A percentile compares a stretch with the other conserved stretches of the same genome.
phyloP scores from a whole-genome alignment of 2,329 filamentous ascomycete species.

The Hypoxylon sp. region DNA sequence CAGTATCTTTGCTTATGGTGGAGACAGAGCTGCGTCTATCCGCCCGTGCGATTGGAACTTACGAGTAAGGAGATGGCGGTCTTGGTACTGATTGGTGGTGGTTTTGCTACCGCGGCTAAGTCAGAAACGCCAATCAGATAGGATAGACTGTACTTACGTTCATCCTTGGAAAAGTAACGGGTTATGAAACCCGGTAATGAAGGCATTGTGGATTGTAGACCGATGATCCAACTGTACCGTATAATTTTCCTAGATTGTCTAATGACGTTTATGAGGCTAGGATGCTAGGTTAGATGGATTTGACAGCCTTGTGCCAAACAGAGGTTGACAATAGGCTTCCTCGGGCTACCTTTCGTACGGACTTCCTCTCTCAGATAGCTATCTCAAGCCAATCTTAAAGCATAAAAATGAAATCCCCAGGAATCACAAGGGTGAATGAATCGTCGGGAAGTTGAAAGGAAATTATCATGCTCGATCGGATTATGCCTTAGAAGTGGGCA shows the following conservation, averaged over 20 bases:
- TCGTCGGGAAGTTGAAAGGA: constrained; percentile 39
- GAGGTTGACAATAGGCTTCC: constrained; percentile 14
- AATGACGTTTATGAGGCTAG: constrained; percentile 23
- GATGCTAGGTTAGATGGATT: constrained; percentile 18
- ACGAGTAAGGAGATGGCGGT: constrained; percentile 58
- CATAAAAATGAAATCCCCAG: constrained; percentile 32
- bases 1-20: constrained; percentile 16
- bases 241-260: constrained; percentile 14
- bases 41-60: constrained; percentile 42
- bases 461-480: constrained; percentile 45
- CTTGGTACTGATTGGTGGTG: constrained; percentile 59
- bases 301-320: constrained; percentile 19
- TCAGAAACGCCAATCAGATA: constrained; percentile 40
- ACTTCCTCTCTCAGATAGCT: constrained; percentile 24
- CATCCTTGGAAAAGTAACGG: constrained; percentile 52
- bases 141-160: constrained; percentile 48
- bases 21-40: constrained; percentile 38
- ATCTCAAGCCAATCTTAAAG: constrained; percentile 17
- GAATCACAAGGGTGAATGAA: constrained; percentile 37
- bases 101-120: constrained; percentile 52
- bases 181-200: constrained; percentile 50
- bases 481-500: constrained; percentile 44
- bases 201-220: constrained; percentile 48
- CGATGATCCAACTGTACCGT: background rate
- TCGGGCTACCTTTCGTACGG: background rate